phyloP scores from a whole-genome alignment of 345 rosid species.

The Kandelia obovata region DNA sequence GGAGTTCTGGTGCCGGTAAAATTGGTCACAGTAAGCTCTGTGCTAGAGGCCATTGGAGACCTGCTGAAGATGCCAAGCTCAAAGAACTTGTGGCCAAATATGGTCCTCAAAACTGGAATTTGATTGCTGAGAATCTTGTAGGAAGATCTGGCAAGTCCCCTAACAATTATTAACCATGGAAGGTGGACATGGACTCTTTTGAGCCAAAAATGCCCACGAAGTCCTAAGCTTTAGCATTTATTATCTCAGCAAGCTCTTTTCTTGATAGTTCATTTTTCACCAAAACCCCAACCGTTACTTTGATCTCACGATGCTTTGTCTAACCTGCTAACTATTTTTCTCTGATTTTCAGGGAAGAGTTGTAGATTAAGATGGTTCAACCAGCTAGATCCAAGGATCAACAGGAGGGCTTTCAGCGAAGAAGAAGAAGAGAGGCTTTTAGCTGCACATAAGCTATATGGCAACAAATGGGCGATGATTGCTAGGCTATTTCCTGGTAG shows the following conservation, averaged over 20 bases:
- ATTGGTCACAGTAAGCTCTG: constrained; percentile 49
- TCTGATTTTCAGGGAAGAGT: constrained; percentile 64
- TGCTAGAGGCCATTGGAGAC: constrained; percentile 92
- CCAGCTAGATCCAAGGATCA: constrained; percentile 89
- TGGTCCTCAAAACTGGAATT: constrained; percentile 97
- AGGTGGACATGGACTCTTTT: not conserved
- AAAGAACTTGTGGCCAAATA: constrained; percentile 68
- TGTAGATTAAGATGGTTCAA: constrained; percentile 96
- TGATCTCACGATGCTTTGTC: not conserved
- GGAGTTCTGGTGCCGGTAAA: constrained; percentile 18
- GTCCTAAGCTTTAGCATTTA: not conserved
- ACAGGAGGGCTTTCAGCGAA: constrained; percentile 65
- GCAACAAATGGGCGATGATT: constrained; percentile 92
- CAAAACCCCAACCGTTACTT: not conserved
- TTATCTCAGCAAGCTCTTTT: not conserved
- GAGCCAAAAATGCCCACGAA: not conserved
- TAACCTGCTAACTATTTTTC: too few species aligned
- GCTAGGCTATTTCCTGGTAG: constrained; percentile 84
- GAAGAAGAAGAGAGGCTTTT: constrained; percentile 83
- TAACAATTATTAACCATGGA: not conserved
- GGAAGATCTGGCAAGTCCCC: constrained; percentile 77
- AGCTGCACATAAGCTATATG: constrained; percentile 65
- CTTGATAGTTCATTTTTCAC: not conserved
- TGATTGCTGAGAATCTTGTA: constrained; percentile 73
- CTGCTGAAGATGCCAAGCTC: constrained; percentile 80